Base-by-base conservation (phyloP, 345 rosid genomes). In the Viola odorata region DNA sequence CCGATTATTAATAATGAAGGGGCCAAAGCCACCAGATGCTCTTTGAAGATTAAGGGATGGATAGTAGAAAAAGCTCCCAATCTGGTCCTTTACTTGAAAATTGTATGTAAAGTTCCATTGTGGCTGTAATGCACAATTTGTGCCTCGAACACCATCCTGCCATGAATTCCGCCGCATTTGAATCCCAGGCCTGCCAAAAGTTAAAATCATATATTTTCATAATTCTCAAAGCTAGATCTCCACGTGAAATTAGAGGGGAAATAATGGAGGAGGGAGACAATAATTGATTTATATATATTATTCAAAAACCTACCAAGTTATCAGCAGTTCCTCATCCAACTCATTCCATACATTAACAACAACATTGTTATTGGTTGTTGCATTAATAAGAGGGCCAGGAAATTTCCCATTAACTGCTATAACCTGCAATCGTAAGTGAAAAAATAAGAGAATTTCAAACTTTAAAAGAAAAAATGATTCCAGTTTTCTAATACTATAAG, bases 81-180 rank as follows among this genome's bases (percentile, higher is more conserved):
- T 84, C 78, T 94, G 89, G 80, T 94, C 99, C 73, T 94, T 94
- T 41, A 84, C 77, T 81, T 94, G 99, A 67, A 94, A 94, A n/a
- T 67, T 81, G 73, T 94, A 94, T 65, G 95, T 86, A 67, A 78
- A 94, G 57, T 84, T 83, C 83, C 74, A 72, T 23, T 74, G 78
- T 0, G 87, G 68, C 48, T 79, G 87, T 66, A 94, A 79, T 6
- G 99, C 95, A 57, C 99, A 94, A 74, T 74, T 94, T 32, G 99
- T 90, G 6, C 99, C 99, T 7, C 39, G 81, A 64, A 94, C 84
- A 64, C 99, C 99, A 50, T 90, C 97, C 67, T 89, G 86, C 97
- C 96, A 94, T 8, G 95, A 94, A 75, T 90, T 69, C 38, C 86
- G 81, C 63, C 97, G 56, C 95, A 90, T 78, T 73, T 87, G 85